Evolutionary conservation across 208 protist species (phyloP).

Genomic region (Leishmania major): DNA sequence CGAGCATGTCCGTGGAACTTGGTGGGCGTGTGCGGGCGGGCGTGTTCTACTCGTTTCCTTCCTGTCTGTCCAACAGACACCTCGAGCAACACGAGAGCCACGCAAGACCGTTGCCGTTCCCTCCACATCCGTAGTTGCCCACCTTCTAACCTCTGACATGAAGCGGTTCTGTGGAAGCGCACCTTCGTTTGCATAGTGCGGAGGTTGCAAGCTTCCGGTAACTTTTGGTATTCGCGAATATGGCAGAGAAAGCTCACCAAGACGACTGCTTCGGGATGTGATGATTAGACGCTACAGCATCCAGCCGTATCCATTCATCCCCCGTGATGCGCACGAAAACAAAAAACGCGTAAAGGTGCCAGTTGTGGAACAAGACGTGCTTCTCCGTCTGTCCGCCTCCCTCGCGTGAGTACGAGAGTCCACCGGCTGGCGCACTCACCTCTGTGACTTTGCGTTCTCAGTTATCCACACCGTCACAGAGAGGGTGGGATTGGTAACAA

Average conservation of each 20-base stretch:
- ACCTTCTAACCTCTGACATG: background rate
- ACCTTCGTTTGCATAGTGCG: background rate
- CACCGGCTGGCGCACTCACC: too few species aligned
- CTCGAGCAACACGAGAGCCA: background rate
- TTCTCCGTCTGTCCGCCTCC: background rate
- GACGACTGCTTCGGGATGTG: background rate
- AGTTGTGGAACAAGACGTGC: background rate
- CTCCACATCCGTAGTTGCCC: background rate
- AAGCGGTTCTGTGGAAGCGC: background rate
- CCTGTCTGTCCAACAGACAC: background rate
- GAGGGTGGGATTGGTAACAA: background rate
- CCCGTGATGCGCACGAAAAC: background rate
- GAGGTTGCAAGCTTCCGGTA: background rate
- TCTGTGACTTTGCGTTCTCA: background rate
- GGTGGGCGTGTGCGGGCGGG: background rate
- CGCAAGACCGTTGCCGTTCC: background rate
- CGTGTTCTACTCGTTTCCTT: background rate
- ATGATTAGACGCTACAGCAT: background rate
- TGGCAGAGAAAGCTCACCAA: background rate
- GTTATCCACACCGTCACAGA: background rate
- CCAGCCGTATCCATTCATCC: background rate
- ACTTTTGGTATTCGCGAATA: background rate
- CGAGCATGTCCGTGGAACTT: background rate
- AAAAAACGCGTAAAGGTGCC: background rate
- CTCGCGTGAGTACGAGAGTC: background rate